These are phyloP conservation scores for Hansenula anomala DNA, from an alignment of 1,139 yeast genomes.

Conservation along the genomic window DNA sequence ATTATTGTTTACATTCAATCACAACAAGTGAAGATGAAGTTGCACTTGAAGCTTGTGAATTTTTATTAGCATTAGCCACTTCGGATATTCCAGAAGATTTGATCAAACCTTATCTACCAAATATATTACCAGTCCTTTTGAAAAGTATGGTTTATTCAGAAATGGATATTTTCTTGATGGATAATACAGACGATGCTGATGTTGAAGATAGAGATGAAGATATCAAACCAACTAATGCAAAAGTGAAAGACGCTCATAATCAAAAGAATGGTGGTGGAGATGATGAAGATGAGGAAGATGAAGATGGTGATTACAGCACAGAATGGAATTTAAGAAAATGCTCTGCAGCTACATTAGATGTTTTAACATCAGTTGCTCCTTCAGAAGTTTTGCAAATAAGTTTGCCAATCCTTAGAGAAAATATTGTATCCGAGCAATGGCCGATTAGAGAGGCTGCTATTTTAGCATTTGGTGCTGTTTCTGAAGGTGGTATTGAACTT, in stretches of 20 bases:
- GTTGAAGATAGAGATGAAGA: conserved; percentile 91
- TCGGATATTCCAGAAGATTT: conserved; percentile 45
- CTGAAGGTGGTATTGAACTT: conserved; percentile 77
- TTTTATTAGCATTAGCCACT: conserved; percentile 72
- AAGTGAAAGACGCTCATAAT: conserved; percentile 62
- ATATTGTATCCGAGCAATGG: conserved; percentile 72
- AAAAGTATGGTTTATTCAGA: conserved; percentile 86
- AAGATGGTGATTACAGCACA: conserved; percentile 53
- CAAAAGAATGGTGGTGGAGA: conserved; percentile 30
- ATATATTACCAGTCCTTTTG: conserved; percentile 70
- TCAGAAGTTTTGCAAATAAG: conserved; percentile 60
- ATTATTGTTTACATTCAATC: conserved; percentile 80
- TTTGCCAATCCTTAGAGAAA: conserved; percentile 71
- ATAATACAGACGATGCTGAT: conserved; percentile 68
- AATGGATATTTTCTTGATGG: conserved; percentile 69
- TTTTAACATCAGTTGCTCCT: conserved; percentile 66
- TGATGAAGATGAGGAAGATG: conserved; percentile 61
- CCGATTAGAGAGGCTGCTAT: conserved; percentile 90
- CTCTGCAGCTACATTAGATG: conserved; percentile 88
- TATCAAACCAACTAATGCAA: conserved; percentile 72
- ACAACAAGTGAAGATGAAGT: conserved; percentile 61
- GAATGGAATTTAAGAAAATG: conserved; percentile 94
- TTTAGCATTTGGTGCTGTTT: conserved; percentile 91
- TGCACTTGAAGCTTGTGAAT: conserved; percentile 91
- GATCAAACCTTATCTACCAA: conserved; percentile 52